Conservation (phyloP, 75 land plant species). For the Isoetes taiwanensis region DNA sequence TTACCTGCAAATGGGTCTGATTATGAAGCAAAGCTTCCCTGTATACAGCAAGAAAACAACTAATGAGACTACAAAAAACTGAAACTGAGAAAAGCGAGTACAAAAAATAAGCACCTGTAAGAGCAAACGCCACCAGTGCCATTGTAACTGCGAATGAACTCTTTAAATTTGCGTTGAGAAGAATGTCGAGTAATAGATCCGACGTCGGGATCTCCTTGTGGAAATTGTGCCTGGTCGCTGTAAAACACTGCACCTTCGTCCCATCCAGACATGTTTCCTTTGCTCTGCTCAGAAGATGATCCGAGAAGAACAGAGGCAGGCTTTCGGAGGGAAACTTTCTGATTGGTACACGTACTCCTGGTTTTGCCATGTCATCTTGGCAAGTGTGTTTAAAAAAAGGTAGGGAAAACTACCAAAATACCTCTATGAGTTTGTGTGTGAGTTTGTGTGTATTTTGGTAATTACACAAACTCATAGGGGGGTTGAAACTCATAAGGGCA, state of each 20-base stretch:
- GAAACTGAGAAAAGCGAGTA: background rate
- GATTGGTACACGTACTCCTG: no score
- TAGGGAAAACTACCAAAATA: no score
- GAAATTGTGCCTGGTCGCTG: slow-evolving; percentile 93
- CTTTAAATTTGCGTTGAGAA: slow-evolving; percentile 77
- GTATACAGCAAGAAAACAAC: background rate
- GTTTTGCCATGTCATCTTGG: no score
- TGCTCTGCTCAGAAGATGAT: no score
- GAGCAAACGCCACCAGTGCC: slow-evolving; percentile 54
- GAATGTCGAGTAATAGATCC: slow-evolving; percentile 45
- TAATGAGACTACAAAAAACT: background rate
- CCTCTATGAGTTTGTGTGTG: no score
- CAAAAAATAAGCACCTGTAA: slow-evolving; percentile 36
- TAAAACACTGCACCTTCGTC: slow-evolving; percentile 95
- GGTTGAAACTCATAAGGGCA: no score
- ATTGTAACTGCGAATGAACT: slow-evolving; percentile 72
- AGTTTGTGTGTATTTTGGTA: no score
- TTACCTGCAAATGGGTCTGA: slow-evolving; percentile 40
- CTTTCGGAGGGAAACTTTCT: no score
- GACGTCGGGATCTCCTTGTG: slow-evolving; percentile 25
- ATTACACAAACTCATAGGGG: no score
- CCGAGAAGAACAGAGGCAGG: no score
- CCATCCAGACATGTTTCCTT: slow-evolving; percentile 80
- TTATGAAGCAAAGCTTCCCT: slow-evolving; percentile 80
- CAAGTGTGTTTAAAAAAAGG: no score